A percentile compares a stretch with the other conserved stretches of the same genome.
These are phyloP conservation scores for Aurantiochytrium sp. DNA, from an alignment of 108 stramenopile genomes.

Conservation along the genomic window DNA sequence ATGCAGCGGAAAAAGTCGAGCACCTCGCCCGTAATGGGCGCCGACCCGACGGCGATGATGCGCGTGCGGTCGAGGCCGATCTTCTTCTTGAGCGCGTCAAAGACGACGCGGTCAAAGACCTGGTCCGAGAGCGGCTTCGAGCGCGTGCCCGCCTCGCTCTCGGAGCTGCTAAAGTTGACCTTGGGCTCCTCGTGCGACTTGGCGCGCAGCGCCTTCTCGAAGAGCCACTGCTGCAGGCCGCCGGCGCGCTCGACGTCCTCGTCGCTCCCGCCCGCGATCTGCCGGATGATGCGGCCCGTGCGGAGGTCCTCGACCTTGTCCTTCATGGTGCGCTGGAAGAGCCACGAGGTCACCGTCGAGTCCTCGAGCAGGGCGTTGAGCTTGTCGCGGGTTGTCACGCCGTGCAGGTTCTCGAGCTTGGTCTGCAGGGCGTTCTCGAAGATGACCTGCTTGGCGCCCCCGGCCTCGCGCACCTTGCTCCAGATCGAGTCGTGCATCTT, in stretches of 20 bases:
- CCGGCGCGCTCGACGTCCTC: conserved; percentile 13
- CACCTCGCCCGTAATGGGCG: conserved; percentile 76
- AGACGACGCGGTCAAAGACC: conserved; percentile 86
- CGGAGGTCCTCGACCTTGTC: conserved; percentile 1
- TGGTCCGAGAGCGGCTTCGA: conserved; percentile 65
- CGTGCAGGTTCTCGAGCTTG: conserved; percentile 14
- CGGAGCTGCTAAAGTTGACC: conserved; percentile 47
- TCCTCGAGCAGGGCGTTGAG: not conserved
- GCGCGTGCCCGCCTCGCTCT: conserved; percentile 23
- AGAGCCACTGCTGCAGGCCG: conserved; percentile 31
- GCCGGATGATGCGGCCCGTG: not conserved
- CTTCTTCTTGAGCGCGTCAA: conserved; percentile 80
- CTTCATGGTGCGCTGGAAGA: not conserved
- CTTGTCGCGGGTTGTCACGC: not conserved
- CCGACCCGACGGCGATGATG: conserved; percentile 80
- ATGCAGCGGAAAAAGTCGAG: conserved; percentile 84
- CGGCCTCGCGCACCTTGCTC: not conserved
- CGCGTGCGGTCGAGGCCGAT: conserved; percentile 56
- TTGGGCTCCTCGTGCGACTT: conserved; percentile 69
- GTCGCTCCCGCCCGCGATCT: not conserved
- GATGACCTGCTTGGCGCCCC: not conserved
- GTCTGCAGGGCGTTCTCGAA: conserved; percentile 16
- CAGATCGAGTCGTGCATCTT: conserved; percentile 73
- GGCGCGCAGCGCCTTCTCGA: conserved; percentile 14
- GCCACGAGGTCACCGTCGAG: not conserved